These are phyloP conservation scores for Mallotus nudiflorus DNA, from an alignment of 345 rosid species.

Conservation along the genomic window DNA sequence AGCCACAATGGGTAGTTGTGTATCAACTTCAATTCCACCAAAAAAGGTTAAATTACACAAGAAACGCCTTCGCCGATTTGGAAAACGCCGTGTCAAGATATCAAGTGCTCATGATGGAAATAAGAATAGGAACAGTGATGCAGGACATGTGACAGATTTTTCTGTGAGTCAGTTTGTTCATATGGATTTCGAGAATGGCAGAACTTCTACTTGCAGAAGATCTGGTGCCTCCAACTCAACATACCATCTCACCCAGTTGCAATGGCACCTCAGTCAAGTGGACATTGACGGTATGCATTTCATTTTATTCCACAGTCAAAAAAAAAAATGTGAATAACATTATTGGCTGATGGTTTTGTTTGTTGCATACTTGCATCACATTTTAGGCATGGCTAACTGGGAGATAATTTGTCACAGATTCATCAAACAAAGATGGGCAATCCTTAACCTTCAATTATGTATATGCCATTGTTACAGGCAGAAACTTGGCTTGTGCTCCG, in stretches of 20 bases:
- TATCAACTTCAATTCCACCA: slow-evolving; percentile 57
- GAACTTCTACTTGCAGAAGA: slow-evolving; percentile 46
- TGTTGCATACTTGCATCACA: neutral
- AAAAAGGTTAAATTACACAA: slow-evolving; percentile 33
- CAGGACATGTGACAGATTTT: slow-evolving; percentile 45
- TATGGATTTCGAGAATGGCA: slow-evolving; percentile 53
- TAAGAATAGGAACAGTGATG: slow-evolving; percentile 42
- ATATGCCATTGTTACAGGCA: neutral
- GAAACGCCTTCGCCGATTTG: slow-evolving; percentile 33
- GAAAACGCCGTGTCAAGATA: slow-evolving; percentile 40
- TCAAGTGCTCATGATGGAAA: slow-evolving; percentile 35
- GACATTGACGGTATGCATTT: slow-evolving; percentile 39
- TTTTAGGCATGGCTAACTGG: neutral
- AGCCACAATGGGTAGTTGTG: slow-evolving; percentile 64
- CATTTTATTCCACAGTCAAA: neutral
- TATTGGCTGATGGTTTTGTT: no score
- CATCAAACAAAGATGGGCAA: neutral
- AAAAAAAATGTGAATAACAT: neutral
- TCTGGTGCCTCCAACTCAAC: slow-evolving; percentile 52
- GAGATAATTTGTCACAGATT: neutral
- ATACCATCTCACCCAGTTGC: slow-evolving; percentile 59
- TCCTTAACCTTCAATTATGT: neutral
- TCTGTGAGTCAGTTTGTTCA: slow-evolving; percentile 49
- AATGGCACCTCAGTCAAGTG: slow-evolving; percentile 53
- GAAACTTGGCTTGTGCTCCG: neutral